A percentile compares a stretch with the other conserved stretches of the same genome.
These are phyloP conservation scores for Thalassiosira pacifica DNA, from an alignment of 352 stramenopile genomes.

Conservation along the genomic window DNA sequence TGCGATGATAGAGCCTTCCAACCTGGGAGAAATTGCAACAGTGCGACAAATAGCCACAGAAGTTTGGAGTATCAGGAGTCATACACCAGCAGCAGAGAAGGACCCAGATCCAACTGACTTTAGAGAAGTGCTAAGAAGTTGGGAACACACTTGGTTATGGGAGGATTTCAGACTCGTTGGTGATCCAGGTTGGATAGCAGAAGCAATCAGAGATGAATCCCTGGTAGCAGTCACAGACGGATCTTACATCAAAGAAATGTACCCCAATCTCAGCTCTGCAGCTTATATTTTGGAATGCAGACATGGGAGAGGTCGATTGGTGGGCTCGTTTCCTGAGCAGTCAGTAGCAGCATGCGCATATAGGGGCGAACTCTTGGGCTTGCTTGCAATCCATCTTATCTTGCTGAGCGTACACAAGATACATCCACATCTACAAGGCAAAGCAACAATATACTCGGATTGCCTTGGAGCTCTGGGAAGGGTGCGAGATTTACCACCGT, in stretches of 20 bases:
- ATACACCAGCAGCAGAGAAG: neutral
- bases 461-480: neutral
- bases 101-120: neutral
- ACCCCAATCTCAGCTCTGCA: neutral
- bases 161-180: neutral
- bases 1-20: too few species aligned
- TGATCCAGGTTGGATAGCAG: constrained; percentile 8
- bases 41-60: neutral
- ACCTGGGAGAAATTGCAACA: neutral
- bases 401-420: neutral
- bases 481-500: neutral
- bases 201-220: constrained; percentile 14
- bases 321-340: neutral
- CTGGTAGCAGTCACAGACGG: constrained; percentile 32
- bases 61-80: neutral
- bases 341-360: neutral
- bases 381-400: constrained; percentile 14
- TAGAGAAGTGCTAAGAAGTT: neutral
- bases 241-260: constrained; percentile 28
- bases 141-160: constrained; percentile 13
- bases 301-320: constrained; percentile 5
- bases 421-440: neutral
- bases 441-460: neutral
- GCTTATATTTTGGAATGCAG: constrained; percentile 29
- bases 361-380: constrained; percentile 2